phyloP scores from a whole-genome alignment of 208 protist genomes.

The Leptomonas seymouri region DNA sequence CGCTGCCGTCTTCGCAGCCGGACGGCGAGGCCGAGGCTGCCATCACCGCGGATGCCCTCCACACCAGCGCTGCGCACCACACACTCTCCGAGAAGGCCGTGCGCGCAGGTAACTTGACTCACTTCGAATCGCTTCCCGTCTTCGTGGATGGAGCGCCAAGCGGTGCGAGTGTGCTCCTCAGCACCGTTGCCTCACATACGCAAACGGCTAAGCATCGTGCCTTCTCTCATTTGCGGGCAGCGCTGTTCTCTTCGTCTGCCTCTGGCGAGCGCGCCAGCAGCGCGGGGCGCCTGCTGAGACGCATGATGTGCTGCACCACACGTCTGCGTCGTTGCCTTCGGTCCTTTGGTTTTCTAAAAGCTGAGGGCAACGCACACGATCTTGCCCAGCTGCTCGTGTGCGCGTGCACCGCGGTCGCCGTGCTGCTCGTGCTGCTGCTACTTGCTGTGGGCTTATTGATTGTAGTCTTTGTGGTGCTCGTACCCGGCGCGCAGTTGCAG shows the following conservation, averaged over 20 bases:
- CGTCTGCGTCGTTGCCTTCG: constrained; percentile 10
- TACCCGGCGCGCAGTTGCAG: constrained; percentile 1
- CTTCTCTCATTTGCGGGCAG: neutral
- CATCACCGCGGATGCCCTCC: neutral
- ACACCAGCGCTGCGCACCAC: neutral
- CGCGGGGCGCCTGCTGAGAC: neutral
- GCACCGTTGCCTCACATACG: neutral
- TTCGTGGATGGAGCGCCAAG: too few species aligned
- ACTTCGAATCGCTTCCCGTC: neutral
- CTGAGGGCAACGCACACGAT: neutral
- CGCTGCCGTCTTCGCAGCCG: neutral
- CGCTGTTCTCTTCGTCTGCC: neutral
- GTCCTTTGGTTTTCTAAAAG: constrained; percentile 6
- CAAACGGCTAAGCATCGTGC: neutral
- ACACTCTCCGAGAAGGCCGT: neutral
- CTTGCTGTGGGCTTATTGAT: constrained; percentile 3
- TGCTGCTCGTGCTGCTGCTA: constrained; percentile 21
- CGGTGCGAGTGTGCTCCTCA: neutral
- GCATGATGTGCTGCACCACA: constrained; percentile 10
- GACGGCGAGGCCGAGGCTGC: neutral
- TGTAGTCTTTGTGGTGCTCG: constrained; percentile 16
- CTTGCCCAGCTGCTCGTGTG: constrained; percentile 14
- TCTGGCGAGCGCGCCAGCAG: neutral
- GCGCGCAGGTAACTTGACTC: neutral
- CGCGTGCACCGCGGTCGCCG: constrained; percentile 13